A percentile compares a stretch with the other conserved stretches of the same genome.
phyloP scores from a whole-genome alignment of 306 rosid species.

The Prunus padus region DNA sequence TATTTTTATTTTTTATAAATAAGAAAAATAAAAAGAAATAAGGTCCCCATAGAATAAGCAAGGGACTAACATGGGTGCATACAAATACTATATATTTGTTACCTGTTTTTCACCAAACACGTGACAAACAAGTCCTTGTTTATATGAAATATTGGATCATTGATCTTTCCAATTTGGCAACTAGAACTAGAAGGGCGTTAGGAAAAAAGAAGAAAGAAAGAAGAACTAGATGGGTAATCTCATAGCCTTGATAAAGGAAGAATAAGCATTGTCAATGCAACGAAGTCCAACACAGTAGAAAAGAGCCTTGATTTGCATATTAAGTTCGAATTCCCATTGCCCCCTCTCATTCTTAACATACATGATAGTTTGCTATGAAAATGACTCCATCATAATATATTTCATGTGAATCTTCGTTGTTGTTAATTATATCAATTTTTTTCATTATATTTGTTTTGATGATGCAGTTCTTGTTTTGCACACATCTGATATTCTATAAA shows the following conservation, averaged over 20 bases:
- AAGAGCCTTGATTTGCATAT: no score
- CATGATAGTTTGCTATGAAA: background rate
- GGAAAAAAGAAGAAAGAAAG: no score
- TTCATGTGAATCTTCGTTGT: background rate
- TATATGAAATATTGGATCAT: background rate
- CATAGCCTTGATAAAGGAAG: background rate
- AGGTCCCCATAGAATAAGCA: background rate
- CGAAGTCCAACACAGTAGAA: rapidly evolving
- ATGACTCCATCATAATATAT: background rate
- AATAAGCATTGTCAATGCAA: no score
- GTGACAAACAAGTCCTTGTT: slow-evolving; percentile 20
- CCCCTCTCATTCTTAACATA: no score
- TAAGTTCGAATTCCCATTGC: no score
- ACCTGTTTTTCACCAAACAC: slow-evolving; percentile 35
- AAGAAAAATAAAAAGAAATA: background rate
- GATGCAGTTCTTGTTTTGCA: background rate
- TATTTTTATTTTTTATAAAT: no score
- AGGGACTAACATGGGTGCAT: background rate
- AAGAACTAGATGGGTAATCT: background rate
- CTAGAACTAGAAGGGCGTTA: background rate
- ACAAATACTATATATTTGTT: background rate
- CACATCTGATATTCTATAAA: background rate
- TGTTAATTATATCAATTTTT: background rate
- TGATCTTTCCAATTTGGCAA: background rate
- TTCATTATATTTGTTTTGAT: background rate